Percentiles rank a stretch among this genome's conserved stretches.
Evolutionary conservation across 768 basidiomycete species (phyloP).

Genomic region (Kwoniella sp.): DNA sequence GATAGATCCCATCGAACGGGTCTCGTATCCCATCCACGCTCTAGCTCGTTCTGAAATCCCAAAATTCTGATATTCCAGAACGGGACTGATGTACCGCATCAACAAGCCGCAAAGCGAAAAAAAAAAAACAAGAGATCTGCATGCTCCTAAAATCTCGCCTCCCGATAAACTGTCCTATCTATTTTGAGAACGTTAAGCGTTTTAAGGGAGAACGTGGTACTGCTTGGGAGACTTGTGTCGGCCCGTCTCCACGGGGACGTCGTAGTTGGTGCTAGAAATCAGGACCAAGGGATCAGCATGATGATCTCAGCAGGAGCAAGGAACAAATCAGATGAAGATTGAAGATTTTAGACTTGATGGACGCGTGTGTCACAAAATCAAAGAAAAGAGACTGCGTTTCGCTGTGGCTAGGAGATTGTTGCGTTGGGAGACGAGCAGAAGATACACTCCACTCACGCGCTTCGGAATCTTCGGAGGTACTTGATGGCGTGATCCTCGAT

Average conservation of each 20-base stretch:
- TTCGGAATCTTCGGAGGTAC: slow-evolving; percentile 84
- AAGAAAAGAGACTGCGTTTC: no score
- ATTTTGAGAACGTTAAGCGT: no score
- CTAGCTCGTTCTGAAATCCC: no score
- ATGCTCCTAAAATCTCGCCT: no score
- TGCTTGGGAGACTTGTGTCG: slow-evolving; percentile 52
- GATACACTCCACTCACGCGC: slow-evolving; percentile 66
- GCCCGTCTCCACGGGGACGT: slow-evolving; percentile 55
- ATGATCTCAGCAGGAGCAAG: no score
- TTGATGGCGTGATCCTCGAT: slow-evolving; percentile 87
- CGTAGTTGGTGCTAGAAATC: slow-evolving; percentile 50
- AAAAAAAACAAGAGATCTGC: no score
- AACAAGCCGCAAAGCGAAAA: no score
- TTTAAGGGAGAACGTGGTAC: slow-evolving; percentile 55
- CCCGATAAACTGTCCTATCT: neutral
- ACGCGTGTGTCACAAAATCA: neutral
- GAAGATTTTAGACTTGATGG: neutral
- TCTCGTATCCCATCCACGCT: no score
- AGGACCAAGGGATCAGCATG: no score
- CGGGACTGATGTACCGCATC: no score
- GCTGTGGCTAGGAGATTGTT: neutral
- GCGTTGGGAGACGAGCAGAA: neutral
- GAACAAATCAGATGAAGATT: neutral
- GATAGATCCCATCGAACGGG: no score
- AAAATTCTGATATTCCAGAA: no score